phyloP scores from a whole-genome alignment of 2,329 filamentous ascomycete genomes.

The Dothideomycetes sp. region DNA sequence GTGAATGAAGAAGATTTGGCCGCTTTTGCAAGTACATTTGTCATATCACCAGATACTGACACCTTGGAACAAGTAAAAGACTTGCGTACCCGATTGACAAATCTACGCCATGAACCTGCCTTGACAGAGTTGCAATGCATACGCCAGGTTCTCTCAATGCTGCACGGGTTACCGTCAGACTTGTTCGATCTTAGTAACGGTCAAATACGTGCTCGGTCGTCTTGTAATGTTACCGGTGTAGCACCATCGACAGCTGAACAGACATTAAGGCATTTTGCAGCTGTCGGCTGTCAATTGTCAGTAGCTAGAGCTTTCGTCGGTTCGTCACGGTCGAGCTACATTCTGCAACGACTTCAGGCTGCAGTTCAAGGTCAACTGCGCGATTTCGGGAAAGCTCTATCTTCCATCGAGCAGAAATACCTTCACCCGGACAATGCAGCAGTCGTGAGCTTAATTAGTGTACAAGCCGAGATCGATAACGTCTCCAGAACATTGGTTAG shows the following conservation, averaged over 20 bases:
- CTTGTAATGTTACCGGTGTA: constrained; percentile 15
- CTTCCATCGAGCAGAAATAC: constrained; percentile 51
- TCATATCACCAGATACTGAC: constrained; percentile 23
- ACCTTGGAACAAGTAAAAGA: constrained; percentile 31
- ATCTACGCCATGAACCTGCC: not conserved
- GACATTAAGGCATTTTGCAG: constrained; percentile 37
- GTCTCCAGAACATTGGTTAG: constrained; percentile 48
- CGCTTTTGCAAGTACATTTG: constrained; percentile 25
- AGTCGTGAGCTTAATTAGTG: constrained; percentile 56
- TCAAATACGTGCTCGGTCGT: constrained; percentile 15
- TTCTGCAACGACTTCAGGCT: constrained; percentile 61
- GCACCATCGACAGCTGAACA: constrained; percentile 25
- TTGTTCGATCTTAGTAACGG: constrained; percentile 45
- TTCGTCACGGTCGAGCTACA: constrained; percentile 26
- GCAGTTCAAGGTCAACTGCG: constrained; percentile 49
- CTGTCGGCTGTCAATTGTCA: constrained; percentile 40
- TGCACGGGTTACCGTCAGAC: constrained; percentile 66
- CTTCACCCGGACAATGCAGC: constrained; percentile 45
- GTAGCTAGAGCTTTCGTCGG: constrained; percentile 41
- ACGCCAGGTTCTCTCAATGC: constrained; percentile 76
- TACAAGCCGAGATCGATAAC: constrained; percentile 49
- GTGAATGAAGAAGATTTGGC: constrained; percentile 29
- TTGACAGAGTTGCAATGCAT: constrained; percentile 65
- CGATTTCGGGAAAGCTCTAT: constrained; percentile 51
- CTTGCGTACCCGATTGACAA: not conserved